Evolutionary conservation across 768 basidiomycete species (phyloP).

Genomic region (Tulasnella sp.): DNA sequence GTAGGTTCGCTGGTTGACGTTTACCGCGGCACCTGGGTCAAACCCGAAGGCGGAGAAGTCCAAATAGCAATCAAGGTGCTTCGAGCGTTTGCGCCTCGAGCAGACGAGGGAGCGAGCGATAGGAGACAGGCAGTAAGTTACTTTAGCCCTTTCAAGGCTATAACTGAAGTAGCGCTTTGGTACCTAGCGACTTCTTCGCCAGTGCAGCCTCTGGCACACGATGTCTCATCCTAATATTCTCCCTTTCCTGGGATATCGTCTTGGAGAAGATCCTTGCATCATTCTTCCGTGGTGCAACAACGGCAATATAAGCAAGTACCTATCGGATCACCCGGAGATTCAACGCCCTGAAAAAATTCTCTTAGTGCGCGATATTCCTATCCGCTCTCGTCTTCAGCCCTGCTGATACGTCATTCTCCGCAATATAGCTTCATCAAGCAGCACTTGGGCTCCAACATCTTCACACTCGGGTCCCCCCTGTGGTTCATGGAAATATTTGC

Average conservation of each 20-base stretch:
- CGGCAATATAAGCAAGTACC: neutral
- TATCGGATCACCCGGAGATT: neutral
- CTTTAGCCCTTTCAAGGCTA: neutral
- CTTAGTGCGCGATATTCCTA: neutral
- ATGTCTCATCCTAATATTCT: neutral
- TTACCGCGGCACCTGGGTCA: neutral
- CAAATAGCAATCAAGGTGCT: neutral
- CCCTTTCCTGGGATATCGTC: neutral
- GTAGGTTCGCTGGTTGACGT: neutral
- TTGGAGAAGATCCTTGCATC: neutral
- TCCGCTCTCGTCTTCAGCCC: neutral
- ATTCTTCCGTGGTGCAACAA: neutral
- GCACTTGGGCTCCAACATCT: neutral
- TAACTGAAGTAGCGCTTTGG: neutral
- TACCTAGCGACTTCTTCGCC: neutral
- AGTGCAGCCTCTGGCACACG: no score
- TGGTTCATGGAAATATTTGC: neutral
- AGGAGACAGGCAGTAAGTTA: neutral
- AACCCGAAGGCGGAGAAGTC: neutral
- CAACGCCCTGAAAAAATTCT: neutral
- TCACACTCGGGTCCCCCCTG: neutral
- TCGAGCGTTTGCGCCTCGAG: neutral
- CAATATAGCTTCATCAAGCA: neutral
- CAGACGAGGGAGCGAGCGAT: neutral
- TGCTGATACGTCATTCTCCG: no score